These are phyloP conservation scores for Globisporangium splendens DNA, from an alignment of 352 stramenopile species.

Conservation along the genomic window DNA sequence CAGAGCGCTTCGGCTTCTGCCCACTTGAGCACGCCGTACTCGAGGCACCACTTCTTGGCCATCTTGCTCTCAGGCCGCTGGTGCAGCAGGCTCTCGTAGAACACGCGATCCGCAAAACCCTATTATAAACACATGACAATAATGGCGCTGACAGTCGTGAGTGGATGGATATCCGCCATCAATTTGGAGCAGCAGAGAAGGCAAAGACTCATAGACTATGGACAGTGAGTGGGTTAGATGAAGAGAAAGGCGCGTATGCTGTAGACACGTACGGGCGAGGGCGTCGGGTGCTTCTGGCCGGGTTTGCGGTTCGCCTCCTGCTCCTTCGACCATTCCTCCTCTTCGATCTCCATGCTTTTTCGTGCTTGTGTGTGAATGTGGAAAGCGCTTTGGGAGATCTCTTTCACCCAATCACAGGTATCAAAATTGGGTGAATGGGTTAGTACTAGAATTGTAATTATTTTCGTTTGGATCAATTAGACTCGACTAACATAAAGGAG, in stretches of 20 bases:
- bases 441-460: no score
- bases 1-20: conserved; percentile 75
- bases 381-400: background rate
- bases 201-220: background rate
- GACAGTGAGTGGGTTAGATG: background rate
- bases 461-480: no score
- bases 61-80: conserved; percentile 84
- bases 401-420: no score
- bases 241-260: background rate
- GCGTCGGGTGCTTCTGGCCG: conserved; percentile 85
- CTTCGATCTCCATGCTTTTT: conserved; percentile 53
- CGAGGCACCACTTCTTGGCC: conserved; percentile 88
- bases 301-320: conserved; percentile 87
- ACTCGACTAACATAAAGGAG: no score
- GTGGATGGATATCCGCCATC: no score
- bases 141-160: no score
- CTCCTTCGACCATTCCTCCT: conserved; percentile 89
- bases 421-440: no score
- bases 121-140: conserved; percentile 13
- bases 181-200: background rate
- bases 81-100: conserved; percentile 88
- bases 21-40: conserved; percentile 89
- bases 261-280: conserved; percentile 52
- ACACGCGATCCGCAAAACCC: conserved; percentile 86
- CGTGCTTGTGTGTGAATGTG: background rate